Evolutionary conservation across 495 filamentous ascomycete genomes (phyloP).

Genomic region (Penicillium paxilli): DNA sequence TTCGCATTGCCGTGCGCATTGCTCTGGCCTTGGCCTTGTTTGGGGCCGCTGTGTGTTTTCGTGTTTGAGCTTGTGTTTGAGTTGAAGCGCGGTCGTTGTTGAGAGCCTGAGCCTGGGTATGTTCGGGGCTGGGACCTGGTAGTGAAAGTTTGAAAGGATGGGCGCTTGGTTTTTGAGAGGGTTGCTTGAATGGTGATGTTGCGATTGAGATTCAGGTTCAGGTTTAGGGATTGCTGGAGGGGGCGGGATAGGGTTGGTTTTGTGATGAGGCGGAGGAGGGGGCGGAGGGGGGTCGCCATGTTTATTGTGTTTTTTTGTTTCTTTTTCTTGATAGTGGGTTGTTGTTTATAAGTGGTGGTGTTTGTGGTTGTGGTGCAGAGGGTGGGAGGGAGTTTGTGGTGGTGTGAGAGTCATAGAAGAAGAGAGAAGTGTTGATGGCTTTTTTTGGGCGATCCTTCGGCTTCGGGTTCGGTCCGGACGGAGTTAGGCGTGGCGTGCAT

Average conservation of each 20-base stretch:
- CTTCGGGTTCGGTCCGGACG: constrained; percentile 6
- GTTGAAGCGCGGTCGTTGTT: not conserved
- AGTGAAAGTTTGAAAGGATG: no score
- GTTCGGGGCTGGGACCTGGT: not conserved
- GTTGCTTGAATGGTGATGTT: no score
- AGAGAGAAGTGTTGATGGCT: not conserved
- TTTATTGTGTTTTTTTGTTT: no score
- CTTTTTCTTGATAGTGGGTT: no score
- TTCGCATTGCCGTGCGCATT: not conserved
- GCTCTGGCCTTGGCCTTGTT: not conserved
- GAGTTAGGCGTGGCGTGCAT: not conserved
- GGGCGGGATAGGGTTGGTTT: no score
- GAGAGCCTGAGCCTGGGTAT: not conserved
- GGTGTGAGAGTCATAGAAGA: not conserved
- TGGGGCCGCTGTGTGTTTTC: constrained; percentile 1
- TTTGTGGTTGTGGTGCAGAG: not conserved
- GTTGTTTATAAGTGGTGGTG: not conserved
- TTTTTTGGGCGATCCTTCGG: constrained; percentile 8
- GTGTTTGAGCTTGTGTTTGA: not conserved
- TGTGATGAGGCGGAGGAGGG: no score
- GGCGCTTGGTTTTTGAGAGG: no score
- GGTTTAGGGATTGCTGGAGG: no score
- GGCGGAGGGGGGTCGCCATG: no score
- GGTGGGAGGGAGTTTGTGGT: not conserved
- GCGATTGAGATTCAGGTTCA: no score